Percentiles rank a stretch among this genome's conserved stretches.
Conservation (phyloP, 2,329 filamentous ascomycete genomes). For the Beauveria brongniartii region DNA sequence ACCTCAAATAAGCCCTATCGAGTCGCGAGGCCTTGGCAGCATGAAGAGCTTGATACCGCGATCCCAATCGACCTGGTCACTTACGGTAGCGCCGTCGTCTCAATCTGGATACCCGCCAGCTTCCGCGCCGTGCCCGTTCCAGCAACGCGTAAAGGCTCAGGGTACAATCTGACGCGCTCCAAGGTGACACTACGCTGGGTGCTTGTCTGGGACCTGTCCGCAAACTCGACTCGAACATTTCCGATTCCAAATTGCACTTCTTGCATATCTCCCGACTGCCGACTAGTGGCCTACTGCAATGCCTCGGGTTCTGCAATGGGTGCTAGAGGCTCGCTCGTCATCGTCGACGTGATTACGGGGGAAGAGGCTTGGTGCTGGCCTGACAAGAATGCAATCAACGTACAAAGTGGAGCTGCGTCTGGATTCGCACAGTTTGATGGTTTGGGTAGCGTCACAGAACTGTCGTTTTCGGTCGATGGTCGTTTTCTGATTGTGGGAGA, state of each 20-base stretch:
- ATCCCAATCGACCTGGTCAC: conserved; percentile 28
- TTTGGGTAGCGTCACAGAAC: conserved; percentile 27
- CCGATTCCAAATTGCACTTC: conserved; percentile 30
- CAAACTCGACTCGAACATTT: conserved; percentile 29
- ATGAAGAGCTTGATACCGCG: conserved; percentile 31
- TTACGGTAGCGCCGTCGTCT: conserved; percentile 30
- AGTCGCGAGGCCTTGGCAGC: conserved; percentile 28
- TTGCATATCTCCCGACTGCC: conserved; percentile 33
- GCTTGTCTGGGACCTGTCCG: conserved; percentile 32
- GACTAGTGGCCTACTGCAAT: conserved; percentile 33
- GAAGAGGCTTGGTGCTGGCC: conserved; percentile 31
- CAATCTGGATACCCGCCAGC: conserved; percentile 32
- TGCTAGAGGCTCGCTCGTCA: conserved; percentile 25
- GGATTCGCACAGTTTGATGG: conserved; percentile 26
- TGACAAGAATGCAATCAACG: conserved; percentile 21
- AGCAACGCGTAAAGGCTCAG: conserved; percentile 17
- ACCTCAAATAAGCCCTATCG: conserved; percentile 26
- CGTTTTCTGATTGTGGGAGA: conserved; percentile 29
- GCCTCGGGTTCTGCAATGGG: conserved; percentile 24
- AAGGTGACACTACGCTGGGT: conserved; percentile 26
- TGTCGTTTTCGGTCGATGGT: conserved; percentile 31
- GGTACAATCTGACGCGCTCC: conserved; percentile 27
- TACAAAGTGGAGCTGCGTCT: conserved; percentile 16
- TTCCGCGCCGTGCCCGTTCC: conserved; percentile 26
- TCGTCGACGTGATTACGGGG: conserved; percentile 30